These are phyloP conservation scores for Nitzschia sp. DNA, from an alignment of 108 stramenopile genomes.

Conservation along the genomic window DNA sequence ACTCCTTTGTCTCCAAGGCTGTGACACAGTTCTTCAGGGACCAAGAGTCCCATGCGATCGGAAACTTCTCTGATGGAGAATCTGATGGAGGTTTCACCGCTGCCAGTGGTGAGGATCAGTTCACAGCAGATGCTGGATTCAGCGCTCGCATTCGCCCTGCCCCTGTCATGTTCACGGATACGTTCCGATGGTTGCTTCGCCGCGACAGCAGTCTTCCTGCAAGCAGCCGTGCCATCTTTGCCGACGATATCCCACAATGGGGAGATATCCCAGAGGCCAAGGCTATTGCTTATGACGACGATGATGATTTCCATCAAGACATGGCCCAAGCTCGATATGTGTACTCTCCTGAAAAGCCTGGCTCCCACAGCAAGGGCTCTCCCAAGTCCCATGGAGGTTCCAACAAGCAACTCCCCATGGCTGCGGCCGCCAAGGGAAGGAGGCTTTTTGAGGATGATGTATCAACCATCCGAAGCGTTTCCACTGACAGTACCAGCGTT, in stretches of 20 bases:
- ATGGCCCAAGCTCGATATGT: no score
- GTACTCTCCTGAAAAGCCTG: not conserved
- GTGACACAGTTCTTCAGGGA: slow-evolving; percentile 38
- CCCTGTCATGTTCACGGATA: slow-evolving; percentile 57
- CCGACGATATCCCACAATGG: not conserved
- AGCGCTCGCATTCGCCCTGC: slow-evolving; percentile 32
- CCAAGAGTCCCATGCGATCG: not conserved
- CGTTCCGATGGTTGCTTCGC: slow-evolving; percentile 52
- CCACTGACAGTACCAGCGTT: slow-evolving; percentile 3
- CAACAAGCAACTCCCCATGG: not conserved
- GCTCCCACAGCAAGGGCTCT: not conserved
- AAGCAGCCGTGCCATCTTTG: slow-evolving; percentile 14
- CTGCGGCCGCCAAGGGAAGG: slow-evolving; percentile 5
- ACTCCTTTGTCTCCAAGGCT: slow-evolving; percentile 48
- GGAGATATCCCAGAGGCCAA: slow-evolving; percentile 9
- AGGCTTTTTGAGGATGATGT: slow-evolving; percentile 6
- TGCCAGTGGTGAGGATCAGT: slow-evolving; percentile 10
- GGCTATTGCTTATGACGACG: slow-evolving; percentile 7
- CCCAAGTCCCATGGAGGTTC: not conserved
- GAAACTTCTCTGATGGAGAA: not conserved
- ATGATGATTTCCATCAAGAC: slow-evolving; percentile 1
- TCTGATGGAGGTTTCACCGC: slow-evolving; percentile 8
- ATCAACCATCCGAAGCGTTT: not conserved
- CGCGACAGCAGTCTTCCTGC: slow-evolving; percentile 12
- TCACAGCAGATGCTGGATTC: slow-evolving; percentile 40